Conservation (phyloP, 164 flowering plant species). For the Vitis vinifera region DNA sequence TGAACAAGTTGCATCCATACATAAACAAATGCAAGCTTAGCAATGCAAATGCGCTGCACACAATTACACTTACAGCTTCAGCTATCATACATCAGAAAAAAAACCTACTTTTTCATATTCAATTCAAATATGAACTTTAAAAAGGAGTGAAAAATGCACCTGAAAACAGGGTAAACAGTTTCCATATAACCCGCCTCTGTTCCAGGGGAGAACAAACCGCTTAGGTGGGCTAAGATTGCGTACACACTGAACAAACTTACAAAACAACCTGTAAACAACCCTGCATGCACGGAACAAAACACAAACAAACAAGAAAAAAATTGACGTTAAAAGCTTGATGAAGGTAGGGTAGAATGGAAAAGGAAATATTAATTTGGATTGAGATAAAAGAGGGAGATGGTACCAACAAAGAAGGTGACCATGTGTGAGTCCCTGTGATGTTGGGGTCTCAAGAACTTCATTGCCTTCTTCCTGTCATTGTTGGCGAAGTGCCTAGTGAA, state of each 20-base stretch:
- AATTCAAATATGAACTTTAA: not conserved
- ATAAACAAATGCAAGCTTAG: slow-evolving; percentile 89
- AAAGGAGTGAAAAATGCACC: slow-evolving; percentile 36
- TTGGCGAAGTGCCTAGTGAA: slow-evolving; percentile 95
- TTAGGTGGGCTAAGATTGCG: slow-evolving; percentile 75
- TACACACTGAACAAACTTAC: slow-evolving; percentile 79
- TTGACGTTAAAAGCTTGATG: not conserved
- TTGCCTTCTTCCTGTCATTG: slow-evolving; percentile 92
- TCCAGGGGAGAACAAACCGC: slow-evolving; percentile 64
- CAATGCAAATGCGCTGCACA: slow-evolving; percentile 89
- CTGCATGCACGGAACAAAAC: slow-evolving; percentile 32
- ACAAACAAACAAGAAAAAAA: slow-evolving; percentile 8
- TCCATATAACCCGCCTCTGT: slow-evolving; percentile 60
- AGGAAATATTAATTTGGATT: not conserved
- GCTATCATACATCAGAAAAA: too few relatives aligned
- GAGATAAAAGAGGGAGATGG: slow-evolving; percentile 2
- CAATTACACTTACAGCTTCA: not conserved
- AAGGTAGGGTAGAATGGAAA: not conserved
- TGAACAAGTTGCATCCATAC: slow-evolving; percentile 92
- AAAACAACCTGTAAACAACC: slow-evolving; percentile 91
- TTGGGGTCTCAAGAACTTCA: slow-evolving; percentile 90
- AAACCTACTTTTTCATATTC: too few relatives aligned
- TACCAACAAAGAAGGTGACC: slow-evolving; percentile 94
- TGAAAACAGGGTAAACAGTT: slow-evolving; percentile 93
- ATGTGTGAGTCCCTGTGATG: slow-evolving; percentile 79